Conservation (phyloP, 768 basidiomycete species). For the Fomitopsis pulvina region DNA sequence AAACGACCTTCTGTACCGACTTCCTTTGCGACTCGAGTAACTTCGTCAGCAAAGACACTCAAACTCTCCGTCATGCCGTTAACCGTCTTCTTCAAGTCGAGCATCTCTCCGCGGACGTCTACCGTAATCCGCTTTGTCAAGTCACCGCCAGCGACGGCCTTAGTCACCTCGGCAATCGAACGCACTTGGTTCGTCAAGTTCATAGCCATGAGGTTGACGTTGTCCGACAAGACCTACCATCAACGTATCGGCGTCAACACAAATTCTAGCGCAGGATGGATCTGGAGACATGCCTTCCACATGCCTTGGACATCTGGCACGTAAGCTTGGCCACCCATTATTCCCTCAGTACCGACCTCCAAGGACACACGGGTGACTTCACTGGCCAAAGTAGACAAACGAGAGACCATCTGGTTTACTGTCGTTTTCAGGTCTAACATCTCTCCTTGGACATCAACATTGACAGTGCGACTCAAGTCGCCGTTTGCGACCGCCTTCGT, state of each 20-base stretch:
- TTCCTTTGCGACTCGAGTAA: constrained; percentile 84
- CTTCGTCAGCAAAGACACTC: constrained; percentile 81
- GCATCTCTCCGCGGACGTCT: constrained; percentile 88
- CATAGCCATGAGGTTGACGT: constrained; percentile 87
- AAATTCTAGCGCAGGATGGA: background rate
- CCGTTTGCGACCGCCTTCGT: constrained; percentile 77
- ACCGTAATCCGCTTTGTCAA: constrained; percentile 91
- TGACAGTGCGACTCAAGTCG: constrained; percentile 76
- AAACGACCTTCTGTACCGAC: constrained; percentile 95
- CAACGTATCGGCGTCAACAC: background rate
- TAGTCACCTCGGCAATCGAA: constrained; percentile 89
- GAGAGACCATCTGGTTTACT: constrained; percentile 73
- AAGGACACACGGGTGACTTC: constrained; percentile 89
- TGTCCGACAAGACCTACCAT: constrained; percentile 58
- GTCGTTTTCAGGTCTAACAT: constrained; percentile 83
- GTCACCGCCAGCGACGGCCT: constrained; percentile 91
- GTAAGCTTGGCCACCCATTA: constrained; percentile 86
- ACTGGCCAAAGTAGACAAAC: constrained; percentile 65
- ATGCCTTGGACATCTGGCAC: constrained; percentile 93
- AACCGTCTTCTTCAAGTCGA: constrained; percentile 86
- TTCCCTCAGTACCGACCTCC: constrained; percentile 91
- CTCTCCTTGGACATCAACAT: constrained; percentile 92
- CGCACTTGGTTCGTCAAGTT: constrained; percentile 90
- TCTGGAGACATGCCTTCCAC: constrained; percentile 67
- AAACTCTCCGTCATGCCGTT: constrained; percentile 92